These are phyloP conservation scores for Ustilago hordei DNA, from an alignment of 1,284 basidiomycete genomes.

Conservation along the genomic window DNA sequence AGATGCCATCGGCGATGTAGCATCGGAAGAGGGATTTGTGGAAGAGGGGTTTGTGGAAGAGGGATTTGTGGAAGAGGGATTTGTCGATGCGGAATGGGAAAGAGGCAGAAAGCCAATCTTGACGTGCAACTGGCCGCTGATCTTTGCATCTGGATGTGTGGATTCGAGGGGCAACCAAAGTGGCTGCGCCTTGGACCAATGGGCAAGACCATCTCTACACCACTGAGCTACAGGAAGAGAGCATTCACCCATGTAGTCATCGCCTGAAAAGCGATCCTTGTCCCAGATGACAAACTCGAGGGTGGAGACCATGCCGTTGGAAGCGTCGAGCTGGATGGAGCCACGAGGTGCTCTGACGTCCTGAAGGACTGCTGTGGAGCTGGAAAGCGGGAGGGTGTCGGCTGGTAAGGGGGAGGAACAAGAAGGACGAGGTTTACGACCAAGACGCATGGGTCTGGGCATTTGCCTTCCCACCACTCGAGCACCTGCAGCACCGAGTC, in stretches of 20 bases:
- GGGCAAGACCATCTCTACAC: constrained; percentile 73
- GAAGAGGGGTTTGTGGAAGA: too few relatives aligned
- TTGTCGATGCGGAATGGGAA: constrained; percentile 9
- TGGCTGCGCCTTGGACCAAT: constrained; percentile 45
- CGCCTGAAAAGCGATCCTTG: constrained; percentile 78
- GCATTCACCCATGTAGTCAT: constrained; percentile 93
- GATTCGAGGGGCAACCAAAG: constrained; percentile 58
- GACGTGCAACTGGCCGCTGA: constrained; percentile 57
- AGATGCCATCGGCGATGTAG: constrained; percentile 15
- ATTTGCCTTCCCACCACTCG: constrained; percentile 55
- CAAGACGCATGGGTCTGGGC: constrained; percentile 56
- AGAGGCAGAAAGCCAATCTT: constrained; percentile 56
- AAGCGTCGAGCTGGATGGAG: constrained; percentile 49
- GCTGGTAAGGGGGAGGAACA: constrained; percentile 11
- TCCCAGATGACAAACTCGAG: constrained; percentile 93
- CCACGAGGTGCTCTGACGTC: constrained; percentile 34
- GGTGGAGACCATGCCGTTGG: constrained; percentile 46
- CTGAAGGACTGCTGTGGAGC: constrained; percentile 6
- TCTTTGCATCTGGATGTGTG: constrained; percentile 42
- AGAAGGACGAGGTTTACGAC: constrained; percentile 19
- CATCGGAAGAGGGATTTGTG: constrained; percentile 10
- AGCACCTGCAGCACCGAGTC: constrained; percentile 56
- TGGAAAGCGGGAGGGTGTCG: constrained; percentile 5
- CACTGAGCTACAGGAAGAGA: constrained; percentile 82
- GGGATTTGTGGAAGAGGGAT: constrained; percentile 11